Percentiles rank a stretch among this genome's conserved stretches.
Conservation (phyloP, 148 eudicot genomes). For the Drosera capensis region DNA sequence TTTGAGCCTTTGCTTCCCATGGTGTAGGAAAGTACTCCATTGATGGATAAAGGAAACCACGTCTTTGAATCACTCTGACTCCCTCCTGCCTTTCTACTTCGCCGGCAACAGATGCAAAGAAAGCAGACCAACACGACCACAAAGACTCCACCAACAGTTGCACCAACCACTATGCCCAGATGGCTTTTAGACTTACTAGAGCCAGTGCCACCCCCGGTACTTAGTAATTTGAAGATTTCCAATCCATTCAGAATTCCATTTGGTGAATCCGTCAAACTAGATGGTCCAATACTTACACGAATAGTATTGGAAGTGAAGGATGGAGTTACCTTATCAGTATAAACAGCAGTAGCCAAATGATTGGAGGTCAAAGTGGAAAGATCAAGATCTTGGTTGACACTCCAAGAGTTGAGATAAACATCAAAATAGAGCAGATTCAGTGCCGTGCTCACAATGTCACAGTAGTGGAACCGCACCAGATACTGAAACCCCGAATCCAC, state of each 20-base stretch:
- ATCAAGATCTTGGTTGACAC: conserved; percentile 41
- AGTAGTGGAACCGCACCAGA: conserved; percentile 72
- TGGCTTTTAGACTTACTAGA: conserved; percentile 22
- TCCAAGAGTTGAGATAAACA: conserved; percentile 39
- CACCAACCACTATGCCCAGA: conserved; percentile 40
- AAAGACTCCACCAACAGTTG: conserved; percentile 30
- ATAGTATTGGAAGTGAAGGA: conserved; percentile 14
- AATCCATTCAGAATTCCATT: conserved; percentile 75
- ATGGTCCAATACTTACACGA: conserved; percentile 60
- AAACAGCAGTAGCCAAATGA: conserved; percentile 42
- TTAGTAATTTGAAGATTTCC: conserved; percentile 78
- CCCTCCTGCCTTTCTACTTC: conserved; percentile 19
- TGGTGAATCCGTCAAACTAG: conserved; percentile 28
- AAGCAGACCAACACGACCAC: conserved; percentile 20
- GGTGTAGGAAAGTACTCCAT: conserved; percentile 45
- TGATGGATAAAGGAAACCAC: conserved; percentile 57
- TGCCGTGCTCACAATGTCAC: conserved; percentile 58
- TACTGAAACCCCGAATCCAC: conserved; percentile 70
- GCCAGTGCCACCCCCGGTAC: conserved; percentile 37
- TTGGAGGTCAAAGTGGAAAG: conserved; percentile 9
- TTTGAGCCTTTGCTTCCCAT: conserved; percentile 55
- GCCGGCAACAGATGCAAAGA: conserved; percentile 25
- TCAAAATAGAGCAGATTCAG: conserved; percentile 41
- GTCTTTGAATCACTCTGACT: conserved; percentile 39
- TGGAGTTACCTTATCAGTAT: conserved; percentile 46